Evolutionary conservation across 495 filamentous ascomycete genomes (phyloP).

Genomic region (Penicillium angulare): DNA sequence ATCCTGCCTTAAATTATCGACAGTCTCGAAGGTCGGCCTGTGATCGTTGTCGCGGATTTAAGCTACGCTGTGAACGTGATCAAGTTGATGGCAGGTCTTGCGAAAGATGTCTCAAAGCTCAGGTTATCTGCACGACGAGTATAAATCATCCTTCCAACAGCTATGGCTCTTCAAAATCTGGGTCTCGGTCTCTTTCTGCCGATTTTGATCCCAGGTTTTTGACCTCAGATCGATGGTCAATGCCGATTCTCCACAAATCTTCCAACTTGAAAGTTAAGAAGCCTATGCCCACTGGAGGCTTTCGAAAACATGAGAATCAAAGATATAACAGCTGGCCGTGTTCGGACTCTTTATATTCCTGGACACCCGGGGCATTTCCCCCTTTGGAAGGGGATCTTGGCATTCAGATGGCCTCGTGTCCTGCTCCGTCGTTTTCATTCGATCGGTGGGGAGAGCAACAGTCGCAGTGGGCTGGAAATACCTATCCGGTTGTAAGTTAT

Average conservation of each 20-base stretch:
- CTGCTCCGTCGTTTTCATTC: neutral
- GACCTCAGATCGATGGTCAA: neutral
- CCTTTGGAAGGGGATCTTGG: neutral
- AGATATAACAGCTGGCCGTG: conserved; percentile 4
- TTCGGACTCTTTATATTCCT: neutral
- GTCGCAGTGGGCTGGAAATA: neutral
- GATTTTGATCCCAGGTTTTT: conserved; percentile 1
- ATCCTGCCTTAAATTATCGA: conserved; percentile 19
- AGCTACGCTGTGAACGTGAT: conserved; percentile 38
- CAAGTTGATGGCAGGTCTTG: conserved; percentile 25
- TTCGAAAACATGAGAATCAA: neutral
- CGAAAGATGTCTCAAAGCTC: conserved; percentile 29
- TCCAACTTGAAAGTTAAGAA: conserved; percentile 16
- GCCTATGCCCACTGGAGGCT: neutral
- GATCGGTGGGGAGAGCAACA: conserved; percentile 8
- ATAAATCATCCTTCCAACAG: conserved; percentile 12
- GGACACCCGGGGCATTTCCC: neutral
- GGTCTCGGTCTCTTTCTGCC: neutral
- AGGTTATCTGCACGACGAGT: conserved; percentile 25
- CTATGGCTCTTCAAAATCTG: conserved; percentile 4
- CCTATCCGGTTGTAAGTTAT: conserved; percentile 1
- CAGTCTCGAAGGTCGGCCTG: conserved; percentile 40
- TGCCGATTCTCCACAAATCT: conserved; percentile 16
- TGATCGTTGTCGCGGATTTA: conserved; percentile 43
- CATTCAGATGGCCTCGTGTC: neutral